These are phyloP conservation scores for Sarocladium kiliense DNA, from an alignment of 2,329 filamentous ascomycete species.

Conservation along the genomic window DNA sequence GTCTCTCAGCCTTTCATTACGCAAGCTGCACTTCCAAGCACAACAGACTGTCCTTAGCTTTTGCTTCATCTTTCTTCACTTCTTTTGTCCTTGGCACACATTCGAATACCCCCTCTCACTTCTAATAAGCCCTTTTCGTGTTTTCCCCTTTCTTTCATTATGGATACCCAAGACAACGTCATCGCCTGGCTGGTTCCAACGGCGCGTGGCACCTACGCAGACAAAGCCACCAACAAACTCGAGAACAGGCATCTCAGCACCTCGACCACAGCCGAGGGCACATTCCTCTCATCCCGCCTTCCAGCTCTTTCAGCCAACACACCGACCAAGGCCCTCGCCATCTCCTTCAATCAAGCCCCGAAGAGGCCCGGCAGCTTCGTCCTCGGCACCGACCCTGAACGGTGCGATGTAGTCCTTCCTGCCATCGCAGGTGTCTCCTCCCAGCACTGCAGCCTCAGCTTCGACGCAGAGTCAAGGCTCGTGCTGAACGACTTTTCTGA, in stretches of 20 bases:
- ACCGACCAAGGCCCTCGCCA: constrained; percentile 24
- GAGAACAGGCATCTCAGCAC: constrained; percentile 24
- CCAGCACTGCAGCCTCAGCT: constrained; percentile 32
- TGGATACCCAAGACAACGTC: constrained; percentile 21
- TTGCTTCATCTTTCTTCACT: neutral
- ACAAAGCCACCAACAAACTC: constrained; percentile 24
- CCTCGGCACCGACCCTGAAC: constrained; percentile 30
- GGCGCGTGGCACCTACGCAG: constrained; percentile 25
- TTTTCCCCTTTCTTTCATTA: constrained; percentile 7
- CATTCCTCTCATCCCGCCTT: constrained; percentile 23
- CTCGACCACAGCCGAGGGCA: constrained; percentile 17
- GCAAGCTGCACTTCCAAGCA: neutral
- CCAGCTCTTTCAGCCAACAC: constrained; percentile 21
- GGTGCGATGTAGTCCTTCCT: constrained; percentile 33
- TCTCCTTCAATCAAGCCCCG: constrained; percentile 28
- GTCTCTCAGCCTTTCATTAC: neutral
- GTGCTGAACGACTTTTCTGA: constrained; percentile 33
- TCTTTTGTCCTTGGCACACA: neutral
- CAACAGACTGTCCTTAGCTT: constrained; percentile 5
- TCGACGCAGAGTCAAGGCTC: constrained; percentile 31
- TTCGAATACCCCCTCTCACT: neutral
- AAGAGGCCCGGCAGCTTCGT: constrained; percentile 31
- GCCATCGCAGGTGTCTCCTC: constrained; percentile 25
- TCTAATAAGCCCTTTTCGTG: neutral
- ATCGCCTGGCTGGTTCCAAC: constrained; percentile 36